Conservation (phyloP, 805 yeast species). For the Torulaspora indica region DNA sequence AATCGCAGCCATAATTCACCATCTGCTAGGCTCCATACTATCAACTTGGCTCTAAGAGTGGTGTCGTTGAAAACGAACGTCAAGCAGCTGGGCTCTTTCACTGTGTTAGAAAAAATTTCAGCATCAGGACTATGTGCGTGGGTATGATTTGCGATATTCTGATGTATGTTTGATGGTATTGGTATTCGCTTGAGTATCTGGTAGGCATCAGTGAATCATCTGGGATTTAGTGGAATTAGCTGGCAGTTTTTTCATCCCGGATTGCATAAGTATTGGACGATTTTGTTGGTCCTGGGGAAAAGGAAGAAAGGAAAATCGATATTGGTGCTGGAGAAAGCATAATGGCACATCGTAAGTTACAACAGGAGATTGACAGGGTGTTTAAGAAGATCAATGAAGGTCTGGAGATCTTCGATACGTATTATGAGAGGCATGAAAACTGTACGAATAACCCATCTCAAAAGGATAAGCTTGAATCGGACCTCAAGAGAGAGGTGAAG, state of each 20-base stretch:
- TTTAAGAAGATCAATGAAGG: conserved; percentile 87
- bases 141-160: conserved; percentile 1
- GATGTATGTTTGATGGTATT: conserved; percentile 2
- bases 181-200: neutral
- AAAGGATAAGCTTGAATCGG: conserved; percentile 89
- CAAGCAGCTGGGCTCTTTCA: neutral
- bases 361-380: conserved; percentile 84
- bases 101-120: conserved; percentile 4
- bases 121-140: conserved; percentile 1
- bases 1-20: conserved; percentile 4
- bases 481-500: conserved; percentile 90
- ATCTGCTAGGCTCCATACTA: conserved; percentile 8
- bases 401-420: conserved; percentile 72
- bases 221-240: neutral
- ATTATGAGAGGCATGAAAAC: conserved; percentile 77
- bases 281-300: neutral
- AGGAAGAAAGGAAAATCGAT: neutral
- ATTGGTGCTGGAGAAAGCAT: neutral
- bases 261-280: neutral
- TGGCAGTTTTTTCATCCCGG: neutral
- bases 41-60: conserved; percentile 1
- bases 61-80: conserved; percentile 4
- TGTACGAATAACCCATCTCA: conserved; percentile 77
- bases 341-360: conserved; percentile 46
- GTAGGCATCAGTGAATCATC: neutral